phyloP scores from a whole-genome alignment of 192 early-diverging fungal species.

The Coemansia sp. region DNA sequence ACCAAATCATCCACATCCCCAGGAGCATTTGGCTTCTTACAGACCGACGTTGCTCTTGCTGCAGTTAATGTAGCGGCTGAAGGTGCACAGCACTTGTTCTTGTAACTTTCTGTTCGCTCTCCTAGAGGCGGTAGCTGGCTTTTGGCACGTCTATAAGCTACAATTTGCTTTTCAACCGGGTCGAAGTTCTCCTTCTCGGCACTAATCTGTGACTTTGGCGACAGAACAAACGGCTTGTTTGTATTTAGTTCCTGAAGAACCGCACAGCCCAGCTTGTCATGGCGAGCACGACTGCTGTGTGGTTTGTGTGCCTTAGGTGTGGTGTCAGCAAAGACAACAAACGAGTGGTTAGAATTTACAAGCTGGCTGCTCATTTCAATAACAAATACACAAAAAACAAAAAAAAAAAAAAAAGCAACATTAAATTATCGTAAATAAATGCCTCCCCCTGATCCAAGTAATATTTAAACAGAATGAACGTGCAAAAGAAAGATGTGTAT shows the following conservation, averaged over 20 bases:
- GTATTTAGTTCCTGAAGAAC: conserved; percentile 13
- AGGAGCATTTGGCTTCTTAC: background rate
- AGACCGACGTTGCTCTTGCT: background rate
- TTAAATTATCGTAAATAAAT: conserved; percentile 5
- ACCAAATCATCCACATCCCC: conserved; percentile 4
- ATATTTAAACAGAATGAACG: background rate
- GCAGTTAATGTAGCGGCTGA: no score
- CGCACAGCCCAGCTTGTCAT: background rate
- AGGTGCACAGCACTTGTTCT: no score
- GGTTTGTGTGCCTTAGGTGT: background rate
- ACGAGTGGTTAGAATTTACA: background rate
- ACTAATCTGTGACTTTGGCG: conserved; percentile 27
- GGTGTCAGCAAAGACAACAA: conserved; percentile 19
- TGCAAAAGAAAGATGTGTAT: conserved; percentile 7
- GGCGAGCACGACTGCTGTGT: no score
- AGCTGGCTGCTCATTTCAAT: background rate
- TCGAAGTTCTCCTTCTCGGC: conserved; percentile 49
- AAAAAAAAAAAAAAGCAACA: background rate
- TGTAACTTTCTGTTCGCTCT: background rate
- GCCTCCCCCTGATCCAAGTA: background rate
- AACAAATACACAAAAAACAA: conserved; percentile 6
- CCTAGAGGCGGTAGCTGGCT: conserved; percentile 7
- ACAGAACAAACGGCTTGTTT: conserved; percentile 17
- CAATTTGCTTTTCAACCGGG: conserved; percentile 22
- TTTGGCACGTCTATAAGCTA: background rate